Evolutionary conservation across 305 asterid species (phyloP).

Genomic region (Striga hermonthica): DNA sequence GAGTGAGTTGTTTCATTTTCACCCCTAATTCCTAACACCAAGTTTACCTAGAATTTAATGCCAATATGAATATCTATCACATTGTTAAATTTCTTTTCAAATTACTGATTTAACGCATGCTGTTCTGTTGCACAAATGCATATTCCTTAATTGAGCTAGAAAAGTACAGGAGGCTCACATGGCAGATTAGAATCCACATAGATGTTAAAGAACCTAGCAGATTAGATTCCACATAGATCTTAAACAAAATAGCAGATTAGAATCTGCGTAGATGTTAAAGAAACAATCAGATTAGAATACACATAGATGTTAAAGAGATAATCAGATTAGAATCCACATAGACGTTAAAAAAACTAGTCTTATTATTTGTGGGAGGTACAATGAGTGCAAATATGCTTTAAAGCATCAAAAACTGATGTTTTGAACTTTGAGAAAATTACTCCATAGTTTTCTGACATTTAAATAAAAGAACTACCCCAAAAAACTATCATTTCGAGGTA

Average conservation of each 20-base stretch:
- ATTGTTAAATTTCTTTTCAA: constrained; percentile 18
- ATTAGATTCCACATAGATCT: too few relatives aligned
- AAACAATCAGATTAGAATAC: background rate
- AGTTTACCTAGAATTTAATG: constrained; percentile 12
- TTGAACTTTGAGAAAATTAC: too few relatives aligned
- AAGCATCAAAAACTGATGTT: constrained; percentile 17
- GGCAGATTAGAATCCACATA: background rate
- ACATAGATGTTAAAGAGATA: background rate
- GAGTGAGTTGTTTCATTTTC: constrained; percentile 6
- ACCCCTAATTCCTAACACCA: constrained; percentile 18
- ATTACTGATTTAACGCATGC: constrained; percentile 15
- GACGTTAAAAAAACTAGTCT: background rate
- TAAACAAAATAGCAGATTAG: too few relatives aligned
- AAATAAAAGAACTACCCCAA: too few relatives aligned
- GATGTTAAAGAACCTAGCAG: too few relatives aligned
- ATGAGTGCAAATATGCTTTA: constrained; percentile 12
- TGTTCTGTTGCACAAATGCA: constrained; percentile 9
- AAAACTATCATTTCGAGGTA: constrained; percentile 1
- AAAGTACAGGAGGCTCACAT: background rate
- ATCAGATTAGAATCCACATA: background rate
- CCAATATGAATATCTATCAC: constrained; percentile 1
- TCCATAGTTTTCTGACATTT: too few relatives aligned
- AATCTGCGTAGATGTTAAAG: too few relatives aligned
- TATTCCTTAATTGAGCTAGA: background rate
- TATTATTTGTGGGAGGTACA: constrained; percentile 10